Percentiles rank a stretch among this genome's conserved stretches.
These are phyloP conservation scores for Thyridium curvatum DNA, from an alignment of 2,329 filamentous ascomycete genomes.

Conservation along the genomic window DNA sequence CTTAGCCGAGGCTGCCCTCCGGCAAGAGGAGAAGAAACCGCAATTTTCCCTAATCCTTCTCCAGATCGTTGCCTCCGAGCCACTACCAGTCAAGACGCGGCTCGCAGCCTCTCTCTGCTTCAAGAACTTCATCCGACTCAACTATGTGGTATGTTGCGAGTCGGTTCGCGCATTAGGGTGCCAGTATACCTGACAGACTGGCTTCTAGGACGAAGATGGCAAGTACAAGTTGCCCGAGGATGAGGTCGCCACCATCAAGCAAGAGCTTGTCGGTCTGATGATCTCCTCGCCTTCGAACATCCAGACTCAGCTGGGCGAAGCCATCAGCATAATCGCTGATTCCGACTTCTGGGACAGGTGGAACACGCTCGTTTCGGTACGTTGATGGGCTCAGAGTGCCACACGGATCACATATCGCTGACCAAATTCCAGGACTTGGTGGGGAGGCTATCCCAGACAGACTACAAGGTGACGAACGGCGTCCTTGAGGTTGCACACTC, in stretches of 20 bases:
- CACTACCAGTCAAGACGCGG: conserved; percentile 69
- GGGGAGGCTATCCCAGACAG: conserved; percentile 72
- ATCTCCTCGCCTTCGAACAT: conserved; percentile 82
- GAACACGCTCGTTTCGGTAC: conserved; percentile 86
- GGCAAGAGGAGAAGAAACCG: conserved; percentile 72
- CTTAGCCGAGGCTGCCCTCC: conserved; percentile 75
- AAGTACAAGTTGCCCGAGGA: conserved; percentile 79
- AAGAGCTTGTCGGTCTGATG: conserved; percentile 94
- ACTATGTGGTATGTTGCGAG: conserved; percentile 65
- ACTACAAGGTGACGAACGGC: conserved; percentile 82
- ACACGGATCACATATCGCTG: background rate
- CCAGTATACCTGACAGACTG: conserved; percentile 1
- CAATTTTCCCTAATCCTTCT: conserved; percentile 85
- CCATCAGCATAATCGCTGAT: conserved; percentile 94
- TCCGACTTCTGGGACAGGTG: conserved; percentile 95
- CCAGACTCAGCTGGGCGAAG: conserved; percentile 90
- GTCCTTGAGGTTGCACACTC: conserved; percentile 97
- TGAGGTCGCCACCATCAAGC: conserved; percentile 88
- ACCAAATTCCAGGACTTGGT: conserved; percentile 64
- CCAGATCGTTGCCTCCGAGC: conserved; percentile 76
- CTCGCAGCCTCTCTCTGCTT: conserved; percentile 89
- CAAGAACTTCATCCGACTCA: conserved; percentile 95
- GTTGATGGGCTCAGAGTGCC: conserved; percentile 13
- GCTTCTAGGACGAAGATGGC: conserved; percentile 73
- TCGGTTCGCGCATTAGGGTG: background rate